Percentiles rank a stretch among this genome's conserved stretches.
These are phyloP conservation scores for Coemansia sp. DNA, from an alignment of 192 early-diverging fungal genomes.

Conservation along the genomic window DNA sequence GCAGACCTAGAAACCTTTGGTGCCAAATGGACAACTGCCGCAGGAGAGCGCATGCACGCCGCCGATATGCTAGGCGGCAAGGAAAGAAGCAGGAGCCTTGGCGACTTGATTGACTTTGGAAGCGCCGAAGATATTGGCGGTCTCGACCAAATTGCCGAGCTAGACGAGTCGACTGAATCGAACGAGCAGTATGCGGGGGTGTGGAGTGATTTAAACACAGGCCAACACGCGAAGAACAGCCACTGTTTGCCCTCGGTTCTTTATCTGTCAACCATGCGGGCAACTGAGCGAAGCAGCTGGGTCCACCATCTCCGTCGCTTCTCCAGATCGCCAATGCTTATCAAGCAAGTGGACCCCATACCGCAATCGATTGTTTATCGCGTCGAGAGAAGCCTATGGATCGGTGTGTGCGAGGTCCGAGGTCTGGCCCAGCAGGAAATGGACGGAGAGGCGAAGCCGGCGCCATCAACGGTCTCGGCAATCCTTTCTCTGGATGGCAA, in stretches of 20 bases:
- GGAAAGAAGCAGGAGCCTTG: conserved; percentile 19
- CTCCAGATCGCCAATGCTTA: conserved; percentile 21
- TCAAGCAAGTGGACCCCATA: neutral
- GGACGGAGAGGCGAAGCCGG: neutral
- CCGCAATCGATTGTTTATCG: conserved; percentile 24
- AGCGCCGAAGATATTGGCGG: neutral
- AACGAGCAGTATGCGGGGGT: neutral
- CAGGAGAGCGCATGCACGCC: neutral
- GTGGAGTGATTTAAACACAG: neutral
- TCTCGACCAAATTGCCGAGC: conserved; percentile 4
- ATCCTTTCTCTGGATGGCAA: conserved; percentile 36
- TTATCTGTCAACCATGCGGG: conserved; percentile 33
- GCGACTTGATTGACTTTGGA: conserved; percentile 11
- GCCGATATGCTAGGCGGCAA: neutral
- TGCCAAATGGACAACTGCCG: neutral
- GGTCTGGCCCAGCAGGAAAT: conserved; percentile 10
- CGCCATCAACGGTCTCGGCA: neutral
- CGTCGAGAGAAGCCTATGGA: conserved; percentile 47
- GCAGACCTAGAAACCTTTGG: neutral
- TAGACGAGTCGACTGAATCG: neutral
- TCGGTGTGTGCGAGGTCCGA: conserved; percentile 35
- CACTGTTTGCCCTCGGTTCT: neutral
- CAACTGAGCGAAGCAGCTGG: conserved; percentile 48
- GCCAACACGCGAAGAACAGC: neutral
- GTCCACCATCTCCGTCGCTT: conserved; percentile 31